A percentile compares a stretch with the other conserved stretches of the same genome.
Evolutionary conservation across 768 basidiomycete genomes (phyloP).

Genomic region (Trametes cinnabarina): DNA sequence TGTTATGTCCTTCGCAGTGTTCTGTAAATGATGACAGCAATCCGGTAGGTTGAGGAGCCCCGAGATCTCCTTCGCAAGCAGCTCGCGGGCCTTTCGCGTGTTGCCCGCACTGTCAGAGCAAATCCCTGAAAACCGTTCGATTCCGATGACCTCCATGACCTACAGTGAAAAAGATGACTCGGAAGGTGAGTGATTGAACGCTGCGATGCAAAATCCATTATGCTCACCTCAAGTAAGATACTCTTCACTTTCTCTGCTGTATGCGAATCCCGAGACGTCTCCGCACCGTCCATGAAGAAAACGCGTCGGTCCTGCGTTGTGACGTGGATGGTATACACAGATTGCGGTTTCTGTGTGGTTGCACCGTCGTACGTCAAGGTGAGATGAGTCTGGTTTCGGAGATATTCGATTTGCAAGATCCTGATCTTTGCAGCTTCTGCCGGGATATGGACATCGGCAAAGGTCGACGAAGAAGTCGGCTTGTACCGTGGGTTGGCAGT

Average conservation of each 20-base stretch:
- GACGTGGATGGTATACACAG: conserved; percentile 34
- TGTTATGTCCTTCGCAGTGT: conserved; percentile 9
- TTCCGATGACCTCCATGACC: conserved; percentile 2
- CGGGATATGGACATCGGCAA: not conserved
- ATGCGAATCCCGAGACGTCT: conserved; percentile 30
- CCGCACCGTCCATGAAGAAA: conserved; percentile 24
- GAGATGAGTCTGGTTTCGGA: conserved; percentile 15
- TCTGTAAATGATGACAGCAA: conserved; percentile 4
- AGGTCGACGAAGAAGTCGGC: not conserved
- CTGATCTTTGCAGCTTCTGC: conserved; percentile 1
- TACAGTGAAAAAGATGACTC: not conserved
- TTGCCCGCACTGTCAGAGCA: conserved; percentile 33
- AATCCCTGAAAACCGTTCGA: conserved; percentile 21
- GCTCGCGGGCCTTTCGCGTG: conserved; percentile 8
- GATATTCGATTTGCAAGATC: not conserved
- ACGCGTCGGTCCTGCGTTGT: conserved; percentile 29
- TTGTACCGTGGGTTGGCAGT: not conserved
- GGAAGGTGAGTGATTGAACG: not conserved
- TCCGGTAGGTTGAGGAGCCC: not conserved
- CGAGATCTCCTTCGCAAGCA: not conserved
- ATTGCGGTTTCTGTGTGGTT: conserved; percentile 26
- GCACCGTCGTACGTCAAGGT: conserved; percentile 31
- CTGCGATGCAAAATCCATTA: not conserved
- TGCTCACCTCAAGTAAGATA: conserved; percentile 17
- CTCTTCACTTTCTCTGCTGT: conserved; percentile 28